These are phyloP conservation scores for Tylopilus orsonianus DNA, from an alignment of 1,284 basidiomycete genomes.

Conservation along the genomic window DNA sequence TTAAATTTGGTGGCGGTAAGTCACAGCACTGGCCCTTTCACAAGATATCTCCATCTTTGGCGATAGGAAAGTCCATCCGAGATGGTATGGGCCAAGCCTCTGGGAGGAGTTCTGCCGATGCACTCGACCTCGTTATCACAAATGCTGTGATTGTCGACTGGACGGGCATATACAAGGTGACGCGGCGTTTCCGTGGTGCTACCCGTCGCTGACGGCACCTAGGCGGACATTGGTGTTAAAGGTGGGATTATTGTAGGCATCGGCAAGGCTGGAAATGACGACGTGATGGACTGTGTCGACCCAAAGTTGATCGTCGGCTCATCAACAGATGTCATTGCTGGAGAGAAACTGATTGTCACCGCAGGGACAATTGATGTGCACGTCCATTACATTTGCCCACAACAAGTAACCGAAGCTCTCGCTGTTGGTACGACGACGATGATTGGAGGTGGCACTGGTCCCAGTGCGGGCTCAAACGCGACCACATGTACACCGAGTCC, in stretches of 20 bases:
- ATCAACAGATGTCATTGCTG: constrained; percentile 92
- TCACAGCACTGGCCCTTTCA: constrained; percentile 9
- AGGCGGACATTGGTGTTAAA: constrained; percentile 98
- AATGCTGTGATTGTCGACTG: constrained; percentile 95
- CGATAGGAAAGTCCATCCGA: constrained; percentile 83
- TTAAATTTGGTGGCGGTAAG: constrained; percentile 94
- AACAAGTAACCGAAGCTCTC: constrained; percentile 77
- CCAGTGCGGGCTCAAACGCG: constrained; percentile 86
- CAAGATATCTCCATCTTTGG: background rate
- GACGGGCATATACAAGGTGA: constrained; percentile 91
- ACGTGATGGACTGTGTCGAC: constrained; percentile 85
- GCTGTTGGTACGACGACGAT: constrained; percentile 81
- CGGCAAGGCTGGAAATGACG: constrained; percentile 97
- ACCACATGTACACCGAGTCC: constrained; percentile 91
- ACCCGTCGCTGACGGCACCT: constrained; percentile 6
- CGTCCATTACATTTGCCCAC: constrained; percentile 92
- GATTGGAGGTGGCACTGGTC: constrained; percentile 93
- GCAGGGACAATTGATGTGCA: constrained; percentile 94
- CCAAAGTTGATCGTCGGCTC: constrained; percentile 80
- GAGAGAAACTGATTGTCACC: constrained; percentile 91
- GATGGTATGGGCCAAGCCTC: constrained; percentile 97
- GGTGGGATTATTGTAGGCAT: constrained; percentile 83
- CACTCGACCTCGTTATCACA: constrained; percentile 91
- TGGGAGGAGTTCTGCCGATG: constrained; percentile 63
- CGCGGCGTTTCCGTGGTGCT: background rate